Base-by-base conservation (phyloP, 306 rosid genomes). In the Ziziphus jujuba region DNA sequence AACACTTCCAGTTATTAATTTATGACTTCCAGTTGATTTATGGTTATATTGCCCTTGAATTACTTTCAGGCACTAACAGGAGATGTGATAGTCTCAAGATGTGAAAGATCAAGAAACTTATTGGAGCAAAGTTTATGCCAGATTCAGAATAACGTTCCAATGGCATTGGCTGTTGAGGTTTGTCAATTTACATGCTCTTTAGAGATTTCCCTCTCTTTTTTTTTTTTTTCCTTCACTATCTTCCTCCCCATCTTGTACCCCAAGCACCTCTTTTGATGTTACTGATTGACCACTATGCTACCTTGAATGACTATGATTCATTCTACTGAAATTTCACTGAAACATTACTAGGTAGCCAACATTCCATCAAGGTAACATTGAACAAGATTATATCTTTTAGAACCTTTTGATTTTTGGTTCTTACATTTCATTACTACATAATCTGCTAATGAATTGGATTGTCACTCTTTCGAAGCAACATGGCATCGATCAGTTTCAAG, bases 31-130 rank as follows among this genome's bases (percentile, higher is more conserved):
- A 43, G 43, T 28, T 8, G 9, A 22, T 57, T 15, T 38, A 11
- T 49, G 34, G 28, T 55, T 76, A 70, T 24, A 53, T 55, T 59
- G 52, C 71, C 25, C 9, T 19, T 50, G 9, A 56, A 60, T 65
- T 43, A 33, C 72, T 84, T 72, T 62, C 84, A 92, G 98, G 91
- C 88, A 55, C 2, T 79, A 21, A 87, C 96, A 0, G 91, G 98
- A 70, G 89, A 89, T 63, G 65, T 19, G 9, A 74, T 87, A 16
- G 75, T 85, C 66, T 68, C 66, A 67, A 87, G 87, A 84, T 87
- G 62, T 84, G 74, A 72, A 52, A 85, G 65, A 61, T 77, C 82
- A 55, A 84, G 63, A 78, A 73, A 61, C 16, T 73, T 73, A 43
- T 79, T 89, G 70, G 88, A 74, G 78, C 82, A 82, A 63, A 82